A percentile compares a stretch with the other conserved stretches of the same genome.
These are phyloP conservation scores for Fragilaria radians DNA, from an alignment of 108 stramenopile species.

Conservation along the genomic window DNA sequence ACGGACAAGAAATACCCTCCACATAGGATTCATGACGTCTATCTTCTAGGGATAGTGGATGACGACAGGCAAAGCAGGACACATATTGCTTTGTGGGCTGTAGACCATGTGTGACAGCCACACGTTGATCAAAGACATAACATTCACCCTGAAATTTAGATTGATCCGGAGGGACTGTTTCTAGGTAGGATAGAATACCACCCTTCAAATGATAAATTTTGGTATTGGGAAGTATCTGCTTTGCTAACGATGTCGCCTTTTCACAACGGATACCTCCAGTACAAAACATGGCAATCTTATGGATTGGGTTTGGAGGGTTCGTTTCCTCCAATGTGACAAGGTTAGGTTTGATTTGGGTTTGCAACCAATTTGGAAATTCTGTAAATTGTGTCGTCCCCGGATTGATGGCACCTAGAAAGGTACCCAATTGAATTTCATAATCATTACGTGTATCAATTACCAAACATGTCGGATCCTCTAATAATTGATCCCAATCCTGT, in stretches of 20 bases:
- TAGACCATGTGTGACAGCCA: constrained; percentile 64
- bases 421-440: constrained; percentile 77
- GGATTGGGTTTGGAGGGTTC: constrained; percentile 31
- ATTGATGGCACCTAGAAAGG: constrained; percentile 71
- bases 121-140: constrained; percentile 83
- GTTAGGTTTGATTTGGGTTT: constrained; percentile 22
- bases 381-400: constrained; percentile 55
- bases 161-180: constrained; percentile 34
- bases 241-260: constrained; percentile 70
- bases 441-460: constrained; percentile 80
- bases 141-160: constrained; percentile 74
- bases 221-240: constrained; percentile 30
- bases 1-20: constrained; percentile 41
- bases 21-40: too few species aligned
- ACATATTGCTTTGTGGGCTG: constrained; percentile 39
- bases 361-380: constrained; percentile 73
- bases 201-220: constrained; percentile 85
- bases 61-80: constrained; percentile 69
- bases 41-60: constrained; percentile 44
- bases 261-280: constrained; percentile 95
- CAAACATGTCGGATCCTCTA: constrained; percentile 56
- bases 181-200: constrained; percentile 80
- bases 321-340: constrained; percentile 10
- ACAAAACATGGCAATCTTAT: constrained; percentile 94
- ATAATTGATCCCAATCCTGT: constrained; percentile 54